phyloP scores from a whole-genome alignment of 148 eudicot species.

The Salicornia ramosissima region DNA sequence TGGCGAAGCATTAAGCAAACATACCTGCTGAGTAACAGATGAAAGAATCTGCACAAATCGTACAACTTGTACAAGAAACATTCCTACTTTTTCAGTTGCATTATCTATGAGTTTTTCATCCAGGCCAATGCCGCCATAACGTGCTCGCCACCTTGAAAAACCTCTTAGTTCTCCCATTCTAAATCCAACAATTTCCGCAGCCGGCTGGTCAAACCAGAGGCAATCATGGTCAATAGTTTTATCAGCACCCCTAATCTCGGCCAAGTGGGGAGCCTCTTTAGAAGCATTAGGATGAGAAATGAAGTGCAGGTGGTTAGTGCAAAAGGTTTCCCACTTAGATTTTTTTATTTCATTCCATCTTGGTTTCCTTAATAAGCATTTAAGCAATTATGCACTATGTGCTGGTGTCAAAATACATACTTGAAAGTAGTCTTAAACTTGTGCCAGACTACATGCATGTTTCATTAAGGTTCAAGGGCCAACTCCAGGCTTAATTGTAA shows the following conservation, averaged over 20 bases:
- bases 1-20: conserved; percentile 12
- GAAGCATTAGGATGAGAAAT: neutral
- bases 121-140: conserved; percentile 75
- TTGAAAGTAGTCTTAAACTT: neutral
- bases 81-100: conserved; percentile 87
- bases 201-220: conserved; percentile 57
- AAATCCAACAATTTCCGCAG: conserved; percentile 89
- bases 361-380: neutral
- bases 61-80: conserved; percentile 74
- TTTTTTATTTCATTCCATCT: neutral
- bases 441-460: neutral
- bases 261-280: neutral
- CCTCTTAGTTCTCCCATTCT: conserved; percentile 95
- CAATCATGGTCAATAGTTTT: conserved; percentile 10
- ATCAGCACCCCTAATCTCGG: neutral
- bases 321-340: neutral
- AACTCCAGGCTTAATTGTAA: neutral
- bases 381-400: too few species aligned
- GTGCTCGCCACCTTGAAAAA: conserved; percentile 95
- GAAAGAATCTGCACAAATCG: conserved; percentile 79
- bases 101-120: conserved; percentile 64
- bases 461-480: neutral
- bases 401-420: neutral
- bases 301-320: neutral
- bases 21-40: conserved; percentile 81